Evolutionary conservation across 176 grass and related monocot species (phyloP), one percentile per base, ranked within the genome.

Genomic region (Carex cristatella): DNA sequence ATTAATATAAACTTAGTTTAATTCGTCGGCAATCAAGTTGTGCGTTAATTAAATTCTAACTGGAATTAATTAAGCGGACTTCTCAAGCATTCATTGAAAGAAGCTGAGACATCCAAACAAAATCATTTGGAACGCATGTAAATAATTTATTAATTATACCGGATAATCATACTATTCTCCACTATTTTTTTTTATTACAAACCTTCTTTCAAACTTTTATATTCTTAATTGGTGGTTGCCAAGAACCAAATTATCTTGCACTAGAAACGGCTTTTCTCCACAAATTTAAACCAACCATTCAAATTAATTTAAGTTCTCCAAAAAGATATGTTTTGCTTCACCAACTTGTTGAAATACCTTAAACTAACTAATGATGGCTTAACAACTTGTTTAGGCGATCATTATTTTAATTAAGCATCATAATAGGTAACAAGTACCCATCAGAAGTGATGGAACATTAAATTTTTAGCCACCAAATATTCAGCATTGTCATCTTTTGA

Each of bases 351-450:
- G 10, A 78, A 78, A 57, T 33, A 31, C 73, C 73, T 78, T 78
- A 78, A 57, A 85, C 83, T 74, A 75, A 51, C 16, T 44, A 63
- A 76, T 85, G 68, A 85, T 76, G 51, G 27, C 8, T 69, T 86
- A 80, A 80, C 71, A 86, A 79, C 71, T 86, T 63, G 33, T 63
- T 61, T 73, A 27, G 69, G 9, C 59, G 38, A 10, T 10, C 15
- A 37, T 67, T 79, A 64, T 18, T 75, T 75, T 78, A 78, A 78
- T 57, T 23, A 64, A 56, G 5, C 23, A 69, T 81, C 12, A 80
- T 68, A 61, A 46, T 69, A 51, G 59, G 58, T 86, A 81, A 18
- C 23, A 56, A 31, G 35, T 86, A 81, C n/a, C 59, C 59, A 67
- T 86, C 83, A 53, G 12, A 33, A 40, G 32, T 57, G 73, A 78